Conservation (phyloP, 176 grass and related monocot genomes). For the Thinopyrum elongatum region DNA sequence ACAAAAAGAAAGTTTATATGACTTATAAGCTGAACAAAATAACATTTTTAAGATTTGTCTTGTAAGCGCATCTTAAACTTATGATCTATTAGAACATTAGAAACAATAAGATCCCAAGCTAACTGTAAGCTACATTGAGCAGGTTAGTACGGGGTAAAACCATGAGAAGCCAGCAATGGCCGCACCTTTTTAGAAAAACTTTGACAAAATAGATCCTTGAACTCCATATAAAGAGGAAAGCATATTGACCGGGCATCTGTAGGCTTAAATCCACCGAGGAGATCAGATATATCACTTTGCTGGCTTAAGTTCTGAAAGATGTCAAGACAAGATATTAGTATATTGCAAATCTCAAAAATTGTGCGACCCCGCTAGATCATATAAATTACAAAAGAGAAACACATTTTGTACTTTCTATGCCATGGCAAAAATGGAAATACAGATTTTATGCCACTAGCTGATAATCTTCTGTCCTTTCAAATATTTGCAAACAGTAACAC, state of each 20-base stretch:
- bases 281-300: conserved; percentile 98
- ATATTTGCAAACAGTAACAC: conserved; percentile 1
- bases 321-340: conserved; percentile 23
- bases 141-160: neutral
- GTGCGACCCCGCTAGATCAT: neutral
- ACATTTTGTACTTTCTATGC: conserved; percentile 7
- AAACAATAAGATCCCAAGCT: neutral
- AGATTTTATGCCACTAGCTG: neutral
- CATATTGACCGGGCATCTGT: conserved; percentile 81
- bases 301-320: conserved; percentile 85
- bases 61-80: neutral
- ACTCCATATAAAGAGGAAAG: conserved; percentile 78
- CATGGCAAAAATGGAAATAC: neutral
- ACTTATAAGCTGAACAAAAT: neutral
- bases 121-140: neutral
- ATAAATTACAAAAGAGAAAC: neutral
- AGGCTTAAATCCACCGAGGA: conserved; percentile 93
- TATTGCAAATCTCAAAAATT: neutral
- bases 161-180: conserved; percentile 19
- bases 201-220: conserved; percentile 72
- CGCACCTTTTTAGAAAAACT: conserved; percentile 67
- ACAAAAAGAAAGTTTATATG: neutral
- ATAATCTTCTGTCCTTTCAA: neutral
- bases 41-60: neutral
- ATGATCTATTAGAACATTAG: neutral